These are phyloP conservation scores for Sicyos baderoa DNA, from an alignment of 306 rosid genomes.

Conservation along the genomic window DNA sequence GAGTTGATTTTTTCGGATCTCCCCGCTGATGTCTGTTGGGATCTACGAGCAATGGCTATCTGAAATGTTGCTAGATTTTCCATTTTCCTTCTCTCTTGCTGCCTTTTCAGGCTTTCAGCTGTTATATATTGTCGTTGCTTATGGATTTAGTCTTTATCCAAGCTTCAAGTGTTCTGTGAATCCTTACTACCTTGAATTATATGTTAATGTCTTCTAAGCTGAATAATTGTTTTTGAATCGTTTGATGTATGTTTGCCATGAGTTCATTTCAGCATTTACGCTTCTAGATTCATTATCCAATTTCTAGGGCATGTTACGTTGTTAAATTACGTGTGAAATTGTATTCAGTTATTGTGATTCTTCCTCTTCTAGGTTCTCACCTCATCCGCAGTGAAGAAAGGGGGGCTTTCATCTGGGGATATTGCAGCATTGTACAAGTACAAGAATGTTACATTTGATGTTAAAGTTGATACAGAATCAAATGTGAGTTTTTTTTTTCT, in stretches of 20 bases:
- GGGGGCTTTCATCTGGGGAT: slow-evolving; percentile 80
- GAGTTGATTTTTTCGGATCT: no score
- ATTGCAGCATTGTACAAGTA: slow-evolving; percentile 68
- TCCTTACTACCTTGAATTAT: neutral
- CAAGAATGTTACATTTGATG: slow-evolving; percentile 58
- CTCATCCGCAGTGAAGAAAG: slow-evolving; percentile 84
- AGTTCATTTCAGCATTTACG: neutral
- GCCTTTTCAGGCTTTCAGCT: neutral
- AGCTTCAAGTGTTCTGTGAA: neutral
- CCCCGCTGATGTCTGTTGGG: neutral
- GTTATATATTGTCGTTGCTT: neutral
- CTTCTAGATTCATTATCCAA: neutral
- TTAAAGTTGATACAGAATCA: slow-evolving; percentile 84
- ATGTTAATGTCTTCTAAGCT: neutral
- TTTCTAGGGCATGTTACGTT: neutral
- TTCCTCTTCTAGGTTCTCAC: slow-evolving; percentile 57
- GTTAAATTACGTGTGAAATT: neutral
- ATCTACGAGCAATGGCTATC: neutral
- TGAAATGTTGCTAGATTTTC: neutral
- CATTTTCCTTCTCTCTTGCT: neutral
- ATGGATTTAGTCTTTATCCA: slow-evolving; percentile 1
- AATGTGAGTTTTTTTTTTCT: slow-evolving; percentile 40
- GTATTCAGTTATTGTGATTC: neutral
- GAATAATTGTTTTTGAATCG: no score
- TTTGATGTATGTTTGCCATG: neutral